These are phyloP conservation scores for Oenanthe javanica DNA, from an alignment of 140 eudicot genomes.

Conservation along the genomic window DNA sequence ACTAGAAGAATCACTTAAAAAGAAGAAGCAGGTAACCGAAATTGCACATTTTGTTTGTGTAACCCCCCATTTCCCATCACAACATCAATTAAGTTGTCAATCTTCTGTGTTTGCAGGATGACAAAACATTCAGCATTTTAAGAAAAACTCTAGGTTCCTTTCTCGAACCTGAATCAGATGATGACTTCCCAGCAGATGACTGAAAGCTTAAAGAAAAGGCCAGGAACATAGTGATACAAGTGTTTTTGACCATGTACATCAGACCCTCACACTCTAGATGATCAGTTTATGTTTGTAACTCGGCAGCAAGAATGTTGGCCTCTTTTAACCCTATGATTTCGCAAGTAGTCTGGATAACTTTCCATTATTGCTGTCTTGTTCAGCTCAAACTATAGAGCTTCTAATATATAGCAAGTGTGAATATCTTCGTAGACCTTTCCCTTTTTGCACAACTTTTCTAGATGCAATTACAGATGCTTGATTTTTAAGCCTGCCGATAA, in stretches of 20 bases:
- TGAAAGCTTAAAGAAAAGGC: constrained; percentile 25
- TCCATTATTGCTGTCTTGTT: background rate
- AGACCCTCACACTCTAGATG: background rate
- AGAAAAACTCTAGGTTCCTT: constrained; percentile 77
- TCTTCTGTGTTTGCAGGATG: constrained; percentile 47
- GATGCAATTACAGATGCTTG: background rate
- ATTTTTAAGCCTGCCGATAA: background rate
- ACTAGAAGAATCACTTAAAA: constrained; percentile 81
- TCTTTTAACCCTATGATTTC: background rate
- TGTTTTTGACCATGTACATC: background rate
- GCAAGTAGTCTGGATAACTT: background rate
- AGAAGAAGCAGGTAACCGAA: constrained; percentile 77
- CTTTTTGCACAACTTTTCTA: background rate
- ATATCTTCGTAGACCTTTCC: background rate
- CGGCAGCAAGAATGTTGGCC: background rate
- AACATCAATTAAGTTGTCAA: background rate
- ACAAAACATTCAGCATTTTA: constrained; percentile 81
- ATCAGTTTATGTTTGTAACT: background rate
- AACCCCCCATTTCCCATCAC: background rate
- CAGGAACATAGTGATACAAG: background rate
- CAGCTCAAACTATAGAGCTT: background rate
- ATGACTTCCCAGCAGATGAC: constrained; percentile 73
- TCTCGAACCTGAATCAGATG: constrained; percentile 77
- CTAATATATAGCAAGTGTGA: background rate
- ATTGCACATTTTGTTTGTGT: background rate